Evolutionary conservation across 257 asterid genomes (phyloP).

Genomic region (Solanum pinnatisectum): DNA sequence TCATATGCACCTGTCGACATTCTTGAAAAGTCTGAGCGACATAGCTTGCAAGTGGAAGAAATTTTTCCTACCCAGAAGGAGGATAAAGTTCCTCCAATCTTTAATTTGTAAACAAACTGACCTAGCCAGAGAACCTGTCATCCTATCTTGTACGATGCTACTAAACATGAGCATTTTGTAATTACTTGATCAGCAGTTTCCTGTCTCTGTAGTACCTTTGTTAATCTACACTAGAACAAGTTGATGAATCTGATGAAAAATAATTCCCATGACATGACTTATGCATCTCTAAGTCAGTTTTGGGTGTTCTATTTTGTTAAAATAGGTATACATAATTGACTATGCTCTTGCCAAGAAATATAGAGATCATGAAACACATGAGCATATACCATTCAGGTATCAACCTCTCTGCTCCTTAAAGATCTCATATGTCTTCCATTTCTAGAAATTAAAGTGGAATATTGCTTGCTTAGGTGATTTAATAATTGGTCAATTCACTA

Average conservation of each 20-base stretch:
- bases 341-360: conserved; percentile 89
- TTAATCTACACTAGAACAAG: background rate
- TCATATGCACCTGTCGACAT: background rate
- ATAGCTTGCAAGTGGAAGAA: background rate
- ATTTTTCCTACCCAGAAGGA: background rate
- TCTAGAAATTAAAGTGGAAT: background rate
- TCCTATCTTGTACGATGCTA: background rate
- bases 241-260: background rate
- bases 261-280: background rate
- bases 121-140: background rate
- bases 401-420: background rate
- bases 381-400: conserved; percentile 95
- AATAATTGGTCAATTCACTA: background rate
- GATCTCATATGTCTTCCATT: background rate
- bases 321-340: conserved; percentile 83
- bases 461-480: background rate
- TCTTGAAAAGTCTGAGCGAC: background rate
- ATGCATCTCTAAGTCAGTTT: background rate
- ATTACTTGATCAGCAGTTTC: background rate
- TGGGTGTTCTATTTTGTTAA: conserved; percentile 2
- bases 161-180: background rate
- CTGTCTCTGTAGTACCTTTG: background rate
- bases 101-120: background rate
- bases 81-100: background rate
- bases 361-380: conserved; percentile 82